Conservation (phyloP, 2,329 filamentous ascomycete species). For the Didymella keratinophila region DNA sequence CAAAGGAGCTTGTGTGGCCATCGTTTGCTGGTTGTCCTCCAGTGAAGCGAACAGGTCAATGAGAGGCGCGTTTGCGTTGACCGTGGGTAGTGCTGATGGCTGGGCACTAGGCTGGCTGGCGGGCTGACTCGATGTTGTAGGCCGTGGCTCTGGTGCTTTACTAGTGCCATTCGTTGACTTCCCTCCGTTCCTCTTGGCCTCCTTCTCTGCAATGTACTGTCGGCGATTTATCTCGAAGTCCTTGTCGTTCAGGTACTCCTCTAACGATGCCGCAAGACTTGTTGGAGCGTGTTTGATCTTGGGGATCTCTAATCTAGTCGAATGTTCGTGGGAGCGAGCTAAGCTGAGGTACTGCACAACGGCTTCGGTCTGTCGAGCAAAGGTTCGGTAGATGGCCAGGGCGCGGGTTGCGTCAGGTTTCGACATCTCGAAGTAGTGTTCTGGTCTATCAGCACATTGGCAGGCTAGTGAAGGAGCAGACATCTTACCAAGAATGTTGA, state of each 20-base stretch:
- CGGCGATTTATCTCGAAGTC: slow-evolving; percentile 94
- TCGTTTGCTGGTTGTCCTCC: slow-evolving; percentile 48
- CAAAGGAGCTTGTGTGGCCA: slow-evolving; percentile 44
- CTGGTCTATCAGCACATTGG: slow-evolving; percentile 56
- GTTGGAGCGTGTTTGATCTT: slow-evolving; percentile 97
- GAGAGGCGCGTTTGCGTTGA: slow-evolving; percentile 36
- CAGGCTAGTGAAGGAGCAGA: not conserved
- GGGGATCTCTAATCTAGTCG: slow-evolving; percentile 91
- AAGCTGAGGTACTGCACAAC: slow-evolving; percentile 90
- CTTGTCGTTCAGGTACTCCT: slow-evolving; percentile 92
- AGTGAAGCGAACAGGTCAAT: slow-evolving; percentile 47
- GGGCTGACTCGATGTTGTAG: slow-evolving; percentile 38
- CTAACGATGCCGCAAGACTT: slow-evolving; percentile 84
- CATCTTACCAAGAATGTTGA: slow-evolving; percentile 86
- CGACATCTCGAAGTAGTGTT: slow-evolving; percentile 98
- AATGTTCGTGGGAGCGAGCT: slow-evolving; percentile 88
- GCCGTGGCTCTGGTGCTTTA: slow-evolving; percentile 49
- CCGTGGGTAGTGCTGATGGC: slow-evolving; percentile 28
- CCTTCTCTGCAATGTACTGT: slow-evolving; percentile 89
- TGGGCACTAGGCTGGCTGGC: slow-evolving; percentile 36
- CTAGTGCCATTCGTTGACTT: slow-evolving; percentile 49
- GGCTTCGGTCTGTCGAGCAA: slow-evolving; percentile 88
- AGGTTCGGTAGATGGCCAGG: slow-evolving; percentile 89
- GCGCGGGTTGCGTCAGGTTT: slow-evolving; percentile 91
- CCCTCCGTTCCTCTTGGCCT: slow-evolving; percentile 67